Percentiles rank a stretch among this genome's conserved stretches.
Conservation (phyloP, 495 filamentous ascomycete genomes). For the Podospora australis region DNA sequence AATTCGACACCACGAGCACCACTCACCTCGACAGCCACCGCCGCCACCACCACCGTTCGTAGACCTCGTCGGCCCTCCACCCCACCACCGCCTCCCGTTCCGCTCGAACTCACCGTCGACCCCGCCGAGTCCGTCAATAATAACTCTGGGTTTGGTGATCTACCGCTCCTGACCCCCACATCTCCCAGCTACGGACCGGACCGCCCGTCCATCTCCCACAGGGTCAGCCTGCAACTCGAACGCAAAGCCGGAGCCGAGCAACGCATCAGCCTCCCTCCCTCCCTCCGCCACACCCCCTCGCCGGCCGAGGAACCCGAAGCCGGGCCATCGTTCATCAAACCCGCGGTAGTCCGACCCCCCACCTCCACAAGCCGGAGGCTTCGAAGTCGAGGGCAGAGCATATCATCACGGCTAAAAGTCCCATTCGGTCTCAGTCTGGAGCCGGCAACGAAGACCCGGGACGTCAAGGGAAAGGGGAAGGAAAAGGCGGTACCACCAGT, state of each 20-base stretch:
- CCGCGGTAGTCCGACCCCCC: conserved; percentile 28
- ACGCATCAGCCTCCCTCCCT: conserved; percentile 60
- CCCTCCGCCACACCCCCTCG: conserved; percentile 34
- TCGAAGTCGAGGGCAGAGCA: conserved; percentile 26
- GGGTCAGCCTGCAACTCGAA: conserved; percentile 58
- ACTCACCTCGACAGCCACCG: conserved; percentile 10
- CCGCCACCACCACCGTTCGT: conserved; percentile 6
- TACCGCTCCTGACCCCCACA: conserved; percentile 64
- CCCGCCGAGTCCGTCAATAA: conserved; percentile 25
- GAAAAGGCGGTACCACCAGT: conserved; percentile 38
- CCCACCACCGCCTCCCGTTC: conserved; percentile 42
- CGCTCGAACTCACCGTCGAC: conserved; percentile 31
- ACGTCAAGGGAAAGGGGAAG: conserved; percentile 39
- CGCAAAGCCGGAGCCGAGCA: conserved; percentile 58
- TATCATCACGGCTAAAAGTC: conserved; percentile 21
- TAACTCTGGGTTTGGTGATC: conserved; percentile 54
- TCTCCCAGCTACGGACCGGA: conserved; percentile 49
- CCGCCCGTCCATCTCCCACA: conserved; percentile 46
- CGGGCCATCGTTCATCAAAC: conserved; percentile 25
- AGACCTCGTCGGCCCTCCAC: conserved; percentile 38
- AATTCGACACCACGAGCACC: conserved; percentile 52
- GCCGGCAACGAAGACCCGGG: conserved; percentile 2
- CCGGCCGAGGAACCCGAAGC: conserved; percentile 24
- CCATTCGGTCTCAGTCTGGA: conserved; percentile 31
- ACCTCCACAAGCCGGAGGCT: conserved; percentile 7